phyloP scores from a whole-genome alignment of 83 land plant species.

The Picea engelmannii region DNA sequence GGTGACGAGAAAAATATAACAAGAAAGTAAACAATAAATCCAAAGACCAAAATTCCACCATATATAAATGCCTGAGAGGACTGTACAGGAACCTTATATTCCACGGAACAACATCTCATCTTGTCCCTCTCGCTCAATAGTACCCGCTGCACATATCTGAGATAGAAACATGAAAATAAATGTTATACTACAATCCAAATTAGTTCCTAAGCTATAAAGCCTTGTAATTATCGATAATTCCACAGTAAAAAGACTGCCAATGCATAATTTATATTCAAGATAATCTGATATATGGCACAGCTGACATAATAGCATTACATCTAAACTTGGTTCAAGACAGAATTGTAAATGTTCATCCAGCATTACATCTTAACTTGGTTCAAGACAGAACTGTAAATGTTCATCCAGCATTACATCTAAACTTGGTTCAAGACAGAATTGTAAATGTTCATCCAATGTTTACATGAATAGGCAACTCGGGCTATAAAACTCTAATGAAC shows the following conservation, averaged over 20 bases:
- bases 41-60: conserved; percentile 91
- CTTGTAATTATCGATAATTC: neutral
- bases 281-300: neutral
- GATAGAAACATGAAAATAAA: neutral
- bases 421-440: neutral
- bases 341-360: neutral
- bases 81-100: conserved; percentile 69
- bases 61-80: conserved; percentile 84
- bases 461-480: neutral
- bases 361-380: neutral
- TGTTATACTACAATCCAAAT: conserved; percentile 4
- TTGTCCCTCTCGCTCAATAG: conserved; percentile 74
- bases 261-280: neutral
- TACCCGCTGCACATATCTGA: conserved; percentile 85
- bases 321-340: neutral
- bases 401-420: neutral
- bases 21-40: conserved; percentile 86
- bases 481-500: too few species aligned
- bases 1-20: conserved; percentile 93
- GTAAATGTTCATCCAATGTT: neutral
- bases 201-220: too few species aligned
- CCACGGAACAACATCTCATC: conserved; percentile 84
- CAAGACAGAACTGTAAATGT: neutral
- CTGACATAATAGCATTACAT: neutral
- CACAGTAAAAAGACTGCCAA: neutral